These are phyloP conservation scores for Geranium brycei DNA, from an alignment of 345 rosid genomes.

Conservation along the genomic window DNA sequence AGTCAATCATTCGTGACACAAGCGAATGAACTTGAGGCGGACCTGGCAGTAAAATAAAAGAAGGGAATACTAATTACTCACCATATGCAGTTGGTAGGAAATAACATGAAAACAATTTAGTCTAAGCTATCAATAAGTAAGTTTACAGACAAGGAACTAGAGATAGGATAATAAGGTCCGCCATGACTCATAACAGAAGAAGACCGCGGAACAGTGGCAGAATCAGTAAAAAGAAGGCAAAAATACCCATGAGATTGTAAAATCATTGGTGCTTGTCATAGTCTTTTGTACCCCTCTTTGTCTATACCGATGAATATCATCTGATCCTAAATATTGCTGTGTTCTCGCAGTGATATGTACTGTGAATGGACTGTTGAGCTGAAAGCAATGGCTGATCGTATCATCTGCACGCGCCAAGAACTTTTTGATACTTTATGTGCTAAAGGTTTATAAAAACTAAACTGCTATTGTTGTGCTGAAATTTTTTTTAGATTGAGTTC, in stretches of 20 bases:
- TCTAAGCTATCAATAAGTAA: too few species aligned
- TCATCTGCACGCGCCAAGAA: conserved; percentile 28
- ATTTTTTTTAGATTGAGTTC: neutral
- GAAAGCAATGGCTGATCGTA: conserved; percentile 32
- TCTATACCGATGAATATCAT: neutral
- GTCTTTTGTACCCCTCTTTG: neutral
- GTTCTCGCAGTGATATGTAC: conserved; percentile 24
- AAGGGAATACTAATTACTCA: too few species aligned
- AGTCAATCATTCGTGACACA: too few species aligned
- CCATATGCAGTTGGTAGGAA: too few species aligned
- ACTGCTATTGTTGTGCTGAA: neutral
- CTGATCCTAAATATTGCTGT: neutral
- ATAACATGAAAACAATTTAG: too few species aligned
- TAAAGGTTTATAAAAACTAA: conserved; percentile 19
- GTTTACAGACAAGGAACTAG: too few species aligned
- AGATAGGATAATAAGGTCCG: too few species aligned
- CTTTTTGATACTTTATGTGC: conserved; percentile 25
- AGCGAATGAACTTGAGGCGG: too few species aligned
- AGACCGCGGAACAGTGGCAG: neutral
- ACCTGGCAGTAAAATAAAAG: too few species aligned
- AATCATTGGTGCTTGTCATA: neutral
- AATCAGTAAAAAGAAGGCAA: neutral
- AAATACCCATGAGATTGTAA: neutral
- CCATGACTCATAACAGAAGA: neutral
- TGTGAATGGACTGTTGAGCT: conserved; percentile 35